Conservation (phyloP, 495 filamentous ascomycete genomes). For the Chaetomidium leptoderma region DNA sequence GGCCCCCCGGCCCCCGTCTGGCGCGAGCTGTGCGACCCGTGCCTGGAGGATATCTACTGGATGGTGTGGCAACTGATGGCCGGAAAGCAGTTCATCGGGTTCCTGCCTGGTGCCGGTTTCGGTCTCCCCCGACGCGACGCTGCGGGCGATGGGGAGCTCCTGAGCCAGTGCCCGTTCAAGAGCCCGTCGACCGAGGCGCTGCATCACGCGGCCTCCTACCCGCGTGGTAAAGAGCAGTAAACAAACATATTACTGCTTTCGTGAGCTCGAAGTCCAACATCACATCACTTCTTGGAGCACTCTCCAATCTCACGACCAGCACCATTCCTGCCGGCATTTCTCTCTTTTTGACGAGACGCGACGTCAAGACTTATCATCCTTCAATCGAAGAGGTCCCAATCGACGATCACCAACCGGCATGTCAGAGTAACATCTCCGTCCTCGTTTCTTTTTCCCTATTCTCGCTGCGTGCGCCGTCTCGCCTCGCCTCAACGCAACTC, state of each 20-base stretch:
- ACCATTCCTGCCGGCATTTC: not conserved
- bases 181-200: conserved; percentile 20
- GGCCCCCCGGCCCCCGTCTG: conserved; percentile 24
- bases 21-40: conserved; percentile 22
- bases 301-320: not conserved
- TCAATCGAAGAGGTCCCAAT: conserved; percentile 3
- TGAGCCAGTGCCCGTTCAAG: conserved; percentile 18
- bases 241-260: not conserved
- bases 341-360: not conserved
- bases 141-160: not conserved
- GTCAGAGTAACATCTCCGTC: not conserved
- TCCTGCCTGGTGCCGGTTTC: conserved; percentile 23
- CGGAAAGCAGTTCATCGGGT: conserved; percentile 24
- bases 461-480: not conserved
- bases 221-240: not conserved
- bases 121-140: conserved; percentile 11
- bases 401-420: conserved; percentile 1
- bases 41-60: conserved; percentile 28
- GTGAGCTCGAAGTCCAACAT: not conserved
- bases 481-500: not conserved
- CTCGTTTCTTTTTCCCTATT: not conserved
- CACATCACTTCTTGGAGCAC: not conserved
- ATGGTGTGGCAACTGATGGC: conserved; percentile 26
- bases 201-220: conserved; percentile 9
- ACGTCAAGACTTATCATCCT: conserved; percentile 4